A percentile compares a stretch with the other conserved stretches of the same genome.
Evolutionary conservation across 1,284 basidiomycete species (phyloP).

Genomic region (Pseudozyma thailandica): DNA sequence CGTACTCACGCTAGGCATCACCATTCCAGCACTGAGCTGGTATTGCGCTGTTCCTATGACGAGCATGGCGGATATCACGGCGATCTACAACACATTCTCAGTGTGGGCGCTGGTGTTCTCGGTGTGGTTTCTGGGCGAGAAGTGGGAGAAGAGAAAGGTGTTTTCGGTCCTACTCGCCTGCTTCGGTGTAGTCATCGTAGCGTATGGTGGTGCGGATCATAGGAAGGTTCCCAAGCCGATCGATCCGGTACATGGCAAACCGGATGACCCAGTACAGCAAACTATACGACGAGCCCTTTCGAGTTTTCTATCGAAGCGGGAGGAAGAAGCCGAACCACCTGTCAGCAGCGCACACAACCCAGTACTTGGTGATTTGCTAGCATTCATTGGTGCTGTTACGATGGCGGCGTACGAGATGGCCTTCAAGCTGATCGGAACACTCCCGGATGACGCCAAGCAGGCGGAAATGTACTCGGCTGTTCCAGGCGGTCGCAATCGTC

Average conservation of each 20-base stretch:
- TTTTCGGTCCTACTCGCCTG: slow-evolving; percentile 61
- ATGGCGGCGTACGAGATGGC: slow-evolving; percentile 67
- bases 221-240: slow-evolving; percentile 44
- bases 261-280: slow-evolving; percentile 19
- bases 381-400: slow-evolving; percentile 62
- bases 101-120: slow-evolving; percentile 67
- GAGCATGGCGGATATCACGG: slow-evolving; percentile 66
- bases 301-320: slow-evolving; percentile 4
- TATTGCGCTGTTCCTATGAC: slow-evolving; percentile 66
- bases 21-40: slow-evolving; percentile 65
- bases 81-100: slow-evolving; percentile 67
- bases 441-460: slow-evolving; percentile 57
- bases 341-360: slow-evolving; percentile 47
- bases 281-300: slow-evolving; percentile 10
- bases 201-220: slow-evolving; percentile 62
- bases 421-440: slow-evolving; percentile 63
- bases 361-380: slow-evolving; percentile 56
- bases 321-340: slow-evolving; percentile 2
- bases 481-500: slow-evolving; percentile 27
- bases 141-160: slow-evolving; percentile 62
- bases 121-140: slow-evolving; percentile 64
- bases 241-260: slow-evolving; percentile 53
- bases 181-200: slow-evolving; percentile 61
- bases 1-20: slow-evolving; percentile 62
- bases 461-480: slow-evolving; percentile 47